phyloP scores from a whole-genome alignment of 2,329 filamentous ascomycete genomes.

The Talaromyces marneffei region DNA sequence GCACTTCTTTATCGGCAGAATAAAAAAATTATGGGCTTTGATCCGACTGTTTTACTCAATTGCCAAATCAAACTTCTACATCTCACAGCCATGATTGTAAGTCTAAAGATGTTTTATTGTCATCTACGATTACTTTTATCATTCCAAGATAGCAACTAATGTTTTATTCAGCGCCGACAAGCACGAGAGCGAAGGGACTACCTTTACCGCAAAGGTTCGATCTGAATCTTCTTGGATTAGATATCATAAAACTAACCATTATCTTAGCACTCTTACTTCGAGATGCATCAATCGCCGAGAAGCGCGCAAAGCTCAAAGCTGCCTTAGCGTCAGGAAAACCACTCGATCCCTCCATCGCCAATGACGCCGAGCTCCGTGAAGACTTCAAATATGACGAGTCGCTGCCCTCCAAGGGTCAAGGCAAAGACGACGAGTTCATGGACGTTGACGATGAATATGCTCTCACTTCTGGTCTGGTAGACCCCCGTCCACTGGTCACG shows the following conservation, averaged over 20 bases:
- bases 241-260: neutral
- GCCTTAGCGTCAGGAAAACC: conserved; percentile 86
- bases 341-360: conserved; percentile 71
- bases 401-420: conserved; percentile 40
- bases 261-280: conserved; percentile 67
- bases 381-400: conserved; percentile 95
- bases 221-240: no score
- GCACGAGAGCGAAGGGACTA: conserved; percentile 77
- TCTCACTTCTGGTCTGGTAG: conserved; percentile 82
- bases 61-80: neutral
- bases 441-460: conserved; percentile 91
- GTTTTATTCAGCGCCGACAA: conserved; percentile 55
- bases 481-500: conserved; percentile 82
- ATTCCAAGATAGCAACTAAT: neutral
- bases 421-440: conserved; percentile 77
- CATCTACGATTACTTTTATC: neutral
- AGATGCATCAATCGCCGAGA: conserved; percentile 89
- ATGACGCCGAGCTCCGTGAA: conserved; percentile 75
- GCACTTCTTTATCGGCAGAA: conserved; percentile 22
- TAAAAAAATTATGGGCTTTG: conserved; percentile 31
- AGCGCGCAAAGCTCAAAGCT: conserved; percentile 77
- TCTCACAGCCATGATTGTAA: conserved; percentile 14
- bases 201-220: conserved; percentile 66
- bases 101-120: neutral
- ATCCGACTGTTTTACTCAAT: neutral